Conservation (phyloP, 1,284 basidiomycete genomes). For the Sparassis latifolia region DNA sequence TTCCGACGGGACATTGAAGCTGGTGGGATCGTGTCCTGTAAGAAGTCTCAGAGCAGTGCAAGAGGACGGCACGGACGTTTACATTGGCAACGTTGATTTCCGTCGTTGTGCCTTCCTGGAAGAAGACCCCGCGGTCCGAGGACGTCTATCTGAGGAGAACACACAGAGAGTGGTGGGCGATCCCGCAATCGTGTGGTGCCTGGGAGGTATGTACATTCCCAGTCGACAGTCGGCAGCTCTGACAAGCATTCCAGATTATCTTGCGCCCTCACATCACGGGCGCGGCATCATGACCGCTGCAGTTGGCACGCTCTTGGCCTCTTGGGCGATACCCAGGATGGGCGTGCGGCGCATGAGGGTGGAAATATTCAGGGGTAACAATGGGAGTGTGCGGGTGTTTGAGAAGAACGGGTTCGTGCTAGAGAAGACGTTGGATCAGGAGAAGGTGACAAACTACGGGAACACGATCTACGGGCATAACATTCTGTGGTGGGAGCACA, state of each 20-base stretch:
- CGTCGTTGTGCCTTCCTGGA: conserved; percentile 29
- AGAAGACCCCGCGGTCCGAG: conserved; percentile 26
- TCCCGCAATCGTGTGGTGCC: conserved; percentile 44
- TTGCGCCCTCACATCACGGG: conserved; percentile 51
- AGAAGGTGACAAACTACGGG: conserved; percentile 21
- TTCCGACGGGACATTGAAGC: conserved; percentile 20
- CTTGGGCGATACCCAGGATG: conserved; percentile 59
- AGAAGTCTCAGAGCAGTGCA: conserved; percentile 38
- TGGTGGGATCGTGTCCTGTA: conserved; percentile 37
- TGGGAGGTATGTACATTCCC: conserved; percentile 37
- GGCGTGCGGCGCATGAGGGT: conserved; percentile 38
- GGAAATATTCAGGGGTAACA: conserved; percentile 43
- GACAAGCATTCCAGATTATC: conserved; percentile 34
- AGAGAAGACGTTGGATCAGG: conserved; percentile 33
- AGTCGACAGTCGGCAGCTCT: background rate
- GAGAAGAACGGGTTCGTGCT: conserved; percentile 56
- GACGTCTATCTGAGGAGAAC: conserved; percentile 32
- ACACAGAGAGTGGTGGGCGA: conserved; percentile 33
- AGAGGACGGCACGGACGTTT: conserved; percentile 40
- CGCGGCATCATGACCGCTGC: conserved; percentile 63
- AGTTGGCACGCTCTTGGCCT: conserved; percentile 39
- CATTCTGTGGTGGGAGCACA: conserved; percentile 21
- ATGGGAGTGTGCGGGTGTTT: conserved; percentile 52
- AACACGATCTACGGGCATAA: conserved; percentile 16
- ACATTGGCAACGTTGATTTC: conserved; percentile 39